Conservation (phyloP, 2,329 filamentous ascomycete species). For the Xenoacremonium recifei region DNA sequence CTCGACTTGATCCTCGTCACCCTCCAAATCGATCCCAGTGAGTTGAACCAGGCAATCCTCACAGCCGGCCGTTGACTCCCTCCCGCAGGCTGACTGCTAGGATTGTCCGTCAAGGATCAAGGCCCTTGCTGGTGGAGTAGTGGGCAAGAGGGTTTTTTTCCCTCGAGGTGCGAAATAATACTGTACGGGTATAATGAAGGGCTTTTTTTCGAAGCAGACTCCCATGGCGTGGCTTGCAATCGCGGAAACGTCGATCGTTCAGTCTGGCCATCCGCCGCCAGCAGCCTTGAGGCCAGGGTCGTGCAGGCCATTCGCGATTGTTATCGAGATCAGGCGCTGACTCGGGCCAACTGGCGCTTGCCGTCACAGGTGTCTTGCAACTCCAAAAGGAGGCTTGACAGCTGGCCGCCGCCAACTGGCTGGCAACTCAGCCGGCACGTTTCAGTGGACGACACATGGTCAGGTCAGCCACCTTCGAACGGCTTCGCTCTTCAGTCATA, state of each 20-base stretch:
- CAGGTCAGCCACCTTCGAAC: too few species aligned
- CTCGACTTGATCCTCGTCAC: too few species aligned
- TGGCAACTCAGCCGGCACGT: conserved; percentile 29
- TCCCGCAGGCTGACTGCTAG: too few species aligned
- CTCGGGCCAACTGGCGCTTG: conserved; percentile 13
- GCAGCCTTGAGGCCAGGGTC: conserved; percentile 14
- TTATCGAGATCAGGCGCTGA: conserved; percentile 17
- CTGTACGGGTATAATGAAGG: too few species aligned
- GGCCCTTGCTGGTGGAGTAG: conserved; percentile 14
- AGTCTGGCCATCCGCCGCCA: conserved; percentile 11
- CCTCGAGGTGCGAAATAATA: too few species aligned
- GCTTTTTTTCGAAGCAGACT: neutral
- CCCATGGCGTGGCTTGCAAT: conserved; percentile 6
- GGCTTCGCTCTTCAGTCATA: too few species aligned
- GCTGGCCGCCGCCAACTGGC: conserved; percentile 31
- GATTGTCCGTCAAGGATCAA: conserved; percentile 9
- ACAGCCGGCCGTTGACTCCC: too few species aligned
- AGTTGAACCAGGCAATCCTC: too few species aligned
- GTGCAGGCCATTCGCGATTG: neutral
- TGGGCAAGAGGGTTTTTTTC: conserved; percentile 14
- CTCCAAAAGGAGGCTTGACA: conserved; percentile 25
- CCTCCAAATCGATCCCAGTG: too few species aligned
- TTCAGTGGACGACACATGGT: conserved; percentile 38
- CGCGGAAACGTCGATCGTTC: conserved; percentile 5
- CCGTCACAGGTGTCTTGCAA: conserved; percentile 16